Conservation (phyloP, 2,329 filamentous ascomycete species). For the Taxawa tesnikishii region DNA sequence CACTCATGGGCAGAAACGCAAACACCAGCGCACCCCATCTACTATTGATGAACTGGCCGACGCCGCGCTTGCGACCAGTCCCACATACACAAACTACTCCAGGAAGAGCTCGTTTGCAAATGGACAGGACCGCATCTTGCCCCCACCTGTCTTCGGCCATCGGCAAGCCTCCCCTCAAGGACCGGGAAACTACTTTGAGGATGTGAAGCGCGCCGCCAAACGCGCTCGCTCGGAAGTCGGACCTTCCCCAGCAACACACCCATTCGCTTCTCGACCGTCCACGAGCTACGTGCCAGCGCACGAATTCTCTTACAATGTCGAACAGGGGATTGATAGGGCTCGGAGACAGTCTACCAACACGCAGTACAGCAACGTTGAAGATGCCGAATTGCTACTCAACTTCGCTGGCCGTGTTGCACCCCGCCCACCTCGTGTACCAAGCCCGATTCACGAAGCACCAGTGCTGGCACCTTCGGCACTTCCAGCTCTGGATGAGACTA, state of each 20-base stretch:
- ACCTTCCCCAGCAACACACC: constrained; percentile 29
- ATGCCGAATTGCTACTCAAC: constrained; percentile 33
- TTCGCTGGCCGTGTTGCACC: constrained; percentile 18
- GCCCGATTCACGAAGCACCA: neutral
- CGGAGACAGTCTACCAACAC: constrained; percentile 7
- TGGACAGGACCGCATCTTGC: neutral
- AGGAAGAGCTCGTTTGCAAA: constrained; percentile 4
- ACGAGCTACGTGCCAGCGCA: constrained; percentile 30
- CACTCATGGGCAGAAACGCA: constrained; percentile 11
- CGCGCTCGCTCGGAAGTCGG: constrained; percentile 47
- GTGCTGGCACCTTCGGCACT: constrained; percentile 8
- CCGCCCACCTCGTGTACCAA: neutral
- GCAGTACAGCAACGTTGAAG: constrained; percentile 23
- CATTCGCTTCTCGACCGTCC: constrained; percentile 27
- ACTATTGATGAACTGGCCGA: constrained; percentile 33
- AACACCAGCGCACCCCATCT: constrained; percentile 18
- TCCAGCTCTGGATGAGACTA: no score
- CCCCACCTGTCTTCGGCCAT: constrained; percentile 7
- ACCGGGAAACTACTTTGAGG: constrained; percentile 9
- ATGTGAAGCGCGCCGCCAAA: constrained; percentile 28
- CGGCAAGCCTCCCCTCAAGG: constrained; percentile 4
- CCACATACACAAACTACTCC: constrained; percentile 11
- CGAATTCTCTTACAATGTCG: constrained; percentile 25
- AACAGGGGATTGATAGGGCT: constrained; percentile 22
- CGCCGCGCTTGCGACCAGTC: constrained; percentile 27